Conservation (phyloP, 1,284 basidiomycete species). For the Sporisorium sorghi region DNA sequence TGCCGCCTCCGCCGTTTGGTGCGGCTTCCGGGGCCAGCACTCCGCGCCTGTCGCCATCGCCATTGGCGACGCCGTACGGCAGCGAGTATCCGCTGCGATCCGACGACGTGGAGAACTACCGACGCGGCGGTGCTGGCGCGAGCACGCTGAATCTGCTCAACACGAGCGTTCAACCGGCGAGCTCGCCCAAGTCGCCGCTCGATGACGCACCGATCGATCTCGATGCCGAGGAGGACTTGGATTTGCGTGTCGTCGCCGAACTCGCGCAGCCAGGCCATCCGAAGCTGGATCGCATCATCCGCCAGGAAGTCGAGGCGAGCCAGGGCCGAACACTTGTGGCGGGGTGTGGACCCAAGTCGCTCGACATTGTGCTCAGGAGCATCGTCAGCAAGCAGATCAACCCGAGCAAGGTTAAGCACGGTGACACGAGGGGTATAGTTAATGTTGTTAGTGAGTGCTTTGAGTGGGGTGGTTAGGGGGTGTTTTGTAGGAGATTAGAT, state of each 20-base stretch:
- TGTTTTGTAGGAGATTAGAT: too few relatives aligned
- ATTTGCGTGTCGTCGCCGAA: conserved; percentile 78
- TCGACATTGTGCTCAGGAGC: conserved; percentile 80
- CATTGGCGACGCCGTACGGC: conserved; percentile 26
- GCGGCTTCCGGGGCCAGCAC: conserved; percentile 28
- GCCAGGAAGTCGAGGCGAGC: conserved; percentile 76
- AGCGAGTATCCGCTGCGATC: conserved; percentile 19
- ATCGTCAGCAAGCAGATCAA: conserved; percentile 77
- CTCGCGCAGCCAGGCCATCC: conserved; percentile 80
- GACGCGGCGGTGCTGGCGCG: conserved; percentile 14
- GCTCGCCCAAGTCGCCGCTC: conserved; percentile 33
- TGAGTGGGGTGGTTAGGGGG: conserved; percentile 57
- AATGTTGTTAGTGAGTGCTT: conserved; percentile 64
- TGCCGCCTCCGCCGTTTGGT: conserved; percentile 24
- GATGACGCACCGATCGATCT: conserved; percentile 71
- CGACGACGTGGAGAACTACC: conserved; percentile 15
- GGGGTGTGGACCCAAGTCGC: conserved; percentile 81
- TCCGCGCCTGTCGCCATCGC: conserved; percentile 24
- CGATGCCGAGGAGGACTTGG: conserved; percentile 77
- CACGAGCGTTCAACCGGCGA: conserved; percentile 4
- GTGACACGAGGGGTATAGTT: conserved; percentile 75
- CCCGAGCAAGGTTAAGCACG: conserved; percentile 74
- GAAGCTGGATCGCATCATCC: conserved; percentile 77
- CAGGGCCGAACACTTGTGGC: conserved; percentile 77
- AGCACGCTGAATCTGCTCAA: conserved; percentile 44